Conservation (phyloP, 345 rosid species). For the Turritis glabra region DNA sequence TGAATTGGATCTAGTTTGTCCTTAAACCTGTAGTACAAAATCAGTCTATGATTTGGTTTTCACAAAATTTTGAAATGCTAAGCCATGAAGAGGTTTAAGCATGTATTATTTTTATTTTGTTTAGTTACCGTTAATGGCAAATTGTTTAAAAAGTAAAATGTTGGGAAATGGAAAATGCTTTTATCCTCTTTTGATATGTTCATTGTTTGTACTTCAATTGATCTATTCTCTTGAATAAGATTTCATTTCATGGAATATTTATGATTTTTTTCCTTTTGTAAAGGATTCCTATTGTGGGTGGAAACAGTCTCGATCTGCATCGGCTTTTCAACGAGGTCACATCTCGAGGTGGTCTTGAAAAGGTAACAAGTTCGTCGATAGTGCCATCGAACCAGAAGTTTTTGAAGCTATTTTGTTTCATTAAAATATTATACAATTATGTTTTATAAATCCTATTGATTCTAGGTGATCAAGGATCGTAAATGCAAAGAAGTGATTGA, state of each 20-base stretch:
- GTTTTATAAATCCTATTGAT: background rate
- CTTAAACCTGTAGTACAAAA: background rate
- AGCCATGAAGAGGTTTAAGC: background rate
- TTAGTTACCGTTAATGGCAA: background rate
- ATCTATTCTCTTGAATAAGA: background rate
- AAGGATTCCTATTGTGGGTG: constrained; percentile 71
- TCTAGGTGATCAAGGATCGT: constrained; percentile 66
- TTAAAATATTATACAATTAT: background rate
- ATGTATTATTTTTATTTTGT: background rate
- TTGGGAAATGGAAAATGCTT: background rate
- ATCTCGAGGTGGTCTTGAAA: constrained; percentile 72
- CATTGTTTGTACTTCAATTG: background rate
- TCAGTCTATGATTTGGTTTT: background rate
- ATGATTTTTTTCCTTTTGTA: background rate
- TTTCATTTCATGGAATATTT: background rate
- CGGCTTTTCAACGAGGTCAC: constrained; percentile 78
- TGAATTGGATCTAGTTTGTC: background rate
- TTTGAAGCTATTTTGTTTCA: background rate
- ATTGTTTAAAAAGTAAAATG: background rate
- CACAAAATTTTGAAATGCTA: background rate
- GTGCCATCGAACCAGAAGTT: background rate
- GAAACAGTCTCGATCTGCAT: constrained; percentile 65
- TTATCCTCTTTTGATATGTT: background rate
- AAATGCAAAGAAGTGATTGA: constrained; percentile 75
- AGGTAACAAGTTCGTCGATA: constrained; percentile 9